Percentiles rank a stretch among this genome's conserved stretches.
Evolutionary conservation across 768 basidiomycete species (phyloP).

Genomic region (Kwoniella pini): DNA sequence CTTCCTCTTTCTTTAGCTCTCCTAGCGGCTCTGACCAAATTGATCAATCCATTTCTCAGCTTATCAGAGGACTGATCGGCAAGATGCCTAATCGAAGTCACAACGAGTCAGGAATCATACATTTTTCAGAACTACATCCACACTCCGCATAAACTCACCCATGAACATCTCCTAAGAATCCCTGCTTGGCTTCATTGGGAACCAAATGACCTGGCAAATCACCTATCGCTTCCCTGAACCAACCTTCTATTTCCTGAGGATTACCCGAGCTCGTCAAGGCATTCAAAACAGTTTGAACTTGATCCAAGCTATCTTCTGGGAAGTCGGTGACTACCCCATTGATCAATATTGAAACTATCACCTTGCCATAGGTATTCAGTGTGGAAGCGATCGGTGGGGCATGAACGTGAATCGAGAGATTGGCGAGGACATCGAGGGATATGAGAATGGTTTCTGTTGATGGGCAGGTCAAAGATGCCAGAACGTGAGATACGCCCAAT

Average conservation of each 20-base stretch:
- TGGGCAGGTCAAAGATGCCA: slow-evolving; percentile 78
- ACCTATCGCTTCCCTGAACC: slow-evolving; percentile 72
- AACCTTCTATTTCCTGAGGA: slow-evolving; percentile 67
- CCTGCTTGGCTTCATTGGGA: slow-evolving; percentile 67
- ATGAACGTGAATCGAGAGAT: slow-evolving; percentile 68
- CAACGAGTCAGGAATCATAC: background rate
- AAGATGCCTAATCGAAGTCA: slow-evolving; percentile 23
- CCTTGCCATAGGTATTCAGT: slow-evolving; percentile 62
- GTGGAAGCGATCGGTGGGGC: slow-evolving; percentile 56
- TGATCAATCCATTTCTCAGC: slow-evolving; percentile 36
- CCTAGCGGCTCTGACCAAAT: slow-evolving; percentile 41
- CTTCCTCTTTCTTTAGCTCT: slow-evolving; percentile 43
- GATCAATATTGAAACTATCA: slow-evolving; percentile 69
- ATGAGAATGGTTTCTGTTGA: slow-evolving; percentile 78
- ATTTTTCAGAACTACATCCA: background rate
- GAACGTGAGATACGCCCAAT: slow-evolving; percentile 70
- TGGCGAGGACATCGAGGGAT: slow-evolving; percentile 74
- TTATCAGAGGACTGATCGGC: slow-evolving; percentile 11
- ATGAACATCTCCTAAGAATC: slow-evolving; percentile 73
- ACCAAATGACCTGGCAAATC: slow-evolving; percentile 66
- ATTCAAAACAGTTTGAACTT: slow-evolving; percentile 78
- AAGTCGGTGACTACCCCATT: slow-evolving; percentile 76
- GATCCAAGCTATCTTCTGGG: slow-evolving; percentile 75
- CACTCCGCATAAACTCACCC: slow-evolving; percentile 61
- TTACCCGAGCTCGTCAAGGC: slow-evolving; percentile 58